phyloP scores from a whole-genome alignment of 805 yeast species.

The Nakazawaea peltata region DNA sequence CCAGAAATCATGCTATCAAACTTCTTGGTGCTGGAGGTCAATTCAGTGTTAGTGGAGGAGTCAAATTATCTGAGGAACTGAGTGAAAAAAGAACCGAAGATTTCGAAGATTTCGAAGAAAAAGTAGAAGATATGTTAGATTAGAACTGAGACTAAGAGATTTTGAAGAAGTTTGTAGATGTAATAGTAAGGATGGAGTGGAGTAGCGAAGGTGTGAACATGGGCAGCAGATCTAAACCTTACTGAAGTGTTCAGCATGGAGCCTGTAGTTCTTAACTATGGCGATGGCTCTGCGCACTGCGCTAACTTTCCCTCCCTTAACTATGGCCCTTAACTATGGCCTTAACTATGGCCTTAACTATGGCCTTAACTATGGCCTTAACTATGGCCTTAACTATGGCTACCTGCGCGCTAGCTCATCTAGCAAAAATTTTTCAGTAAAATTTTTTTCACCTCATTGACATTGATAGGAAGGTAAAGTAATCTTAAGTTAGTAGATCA shows the following conservation, averaged over 20 bases:
- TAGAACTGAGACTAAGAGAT: background rate
- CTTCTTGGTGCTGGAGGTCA: slow-evolving; percentile 94
- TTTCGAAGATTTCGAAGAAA: slow-evolving; percentile 42
- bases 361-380: background rate
- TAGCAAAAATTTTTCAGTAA: background rate
- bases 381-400: background rate
- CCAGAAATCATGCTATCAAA: slow-evolving; percentile 64
- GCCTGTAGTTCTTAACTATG: too few relatives aligned
- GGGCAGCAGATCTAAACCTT: too few relatives aligned
- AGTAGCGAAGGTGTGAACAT: too few relatives aligned
- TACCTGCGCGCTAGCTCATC: too few relatives aligned
- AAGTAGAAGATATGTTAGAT: slow-evolving; percentile 8
- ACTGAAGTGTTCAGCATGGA: too few relatives aligned
- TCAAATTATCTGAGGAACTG: slow-evolving; percentile 46
- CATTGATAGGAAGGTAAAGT: background rate
- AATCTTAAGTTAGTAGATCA: slow-evolving; percentile 5
- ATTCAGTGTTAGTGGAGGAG: slow-evolving; percentile 84
- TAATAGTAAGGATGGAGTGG: background rate
- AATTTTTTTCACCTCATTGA: background rate
- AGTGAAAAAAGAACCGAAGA: slow-evolving; percentile 42
- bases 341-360: background rate
- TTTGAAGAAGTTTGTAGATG: background rate
- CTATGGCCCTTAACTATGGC: background rate
- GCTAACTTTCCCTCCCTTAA: background rate
- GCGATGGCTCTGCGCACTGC: too few relatives aligned